These are phyloP conservation scores for Ophioceras dolichostomum DNA, from an alignment of 2,329 filamentous ascomycete species.

Conservation along the genomic window DNA sequence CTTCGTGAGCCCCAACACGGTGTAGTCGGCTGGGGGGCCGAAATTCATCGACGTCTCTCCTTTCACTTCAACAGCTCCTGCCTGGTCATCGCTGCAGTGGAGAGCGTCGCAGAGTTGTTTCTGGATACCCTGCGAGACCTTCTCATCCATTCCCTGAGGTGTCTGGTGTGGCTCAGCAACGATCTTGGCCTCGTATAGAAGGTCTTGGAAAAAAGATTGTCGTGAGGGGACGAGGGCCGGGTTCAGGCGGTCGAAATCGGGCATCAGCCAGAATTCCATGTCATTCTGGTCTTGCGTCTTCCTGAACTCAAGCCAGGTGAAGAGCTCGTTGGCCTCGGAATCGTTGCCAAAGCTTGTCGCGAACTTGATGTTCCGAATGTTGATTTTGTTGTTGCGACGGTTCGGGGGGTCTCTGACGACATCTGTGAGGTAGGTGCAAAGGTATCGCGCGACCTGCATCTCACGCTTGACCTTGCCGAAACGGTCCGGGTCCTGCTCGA, in stretches of 20 bases:
- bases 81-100: constrained; percentile 3
- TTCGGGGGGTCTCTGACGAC: neutral
- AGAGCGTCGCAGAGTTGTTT: constrained; percentile 7
- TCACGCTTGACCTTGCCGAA: constrained; percentile 26
- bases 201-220: constrained; percentile 36
- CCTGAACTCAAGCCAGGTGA: constrained; percentile 34
- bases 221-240: constrained; percentile 25
- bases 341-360: constrained; percentile 34
- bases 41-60: neutral
- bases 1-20: constrained; percentile 10
- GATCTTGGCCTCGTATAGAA: constrained; percentile 25
- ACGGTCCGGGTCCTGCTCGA: constrained; percentile 31
- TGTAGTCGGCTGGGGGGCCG: constrained; percentile 7
- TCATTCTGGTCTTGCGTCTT: constrained; percentile 24
- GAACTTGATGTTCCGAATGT: constrained; percentile 45
- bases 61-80: neutral
- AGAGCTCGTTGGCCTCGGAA: constrained; percentile 33
- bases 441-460: constrained; percentile 25
- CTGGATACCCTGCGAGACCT: neutral
- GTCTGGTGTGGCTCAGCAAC: too few relatives aligned
- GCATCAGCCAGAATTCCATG: constrained; percentile 25
- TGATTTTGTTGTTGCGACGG: constrained; percentile 24
- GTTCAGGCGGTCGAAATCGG: constrained; percentile 3
- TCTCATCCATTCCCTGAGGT: too few relatives aligned
- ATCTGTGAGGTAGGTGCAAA: constrained; percentile 9